Evolutionary conservation across 345 rosid genomes (phyloP).

Genomic region (Combretum micranthum): DNA sequence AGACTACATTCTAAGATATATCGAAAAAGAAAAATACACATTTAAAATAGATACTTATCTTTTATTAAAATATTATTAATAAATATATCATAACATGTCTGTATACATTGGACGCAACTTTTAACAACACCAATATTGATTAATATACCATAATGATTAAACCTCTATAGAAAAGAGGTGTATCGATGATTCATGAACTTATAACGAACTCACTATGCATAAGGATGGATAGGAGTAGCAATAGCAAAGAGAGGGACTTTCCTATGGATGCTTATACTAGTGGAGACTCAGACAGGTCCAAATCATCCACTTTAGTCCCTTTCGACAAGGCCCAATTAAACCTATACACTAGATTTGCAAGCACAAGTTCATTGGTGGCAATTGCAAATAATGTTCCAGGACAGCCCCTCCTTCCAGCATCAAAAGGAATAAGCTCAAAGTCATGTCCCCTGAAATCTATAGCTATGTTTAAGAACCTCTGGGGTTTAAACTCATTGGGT

Average conservation of each 20-base stretch:
- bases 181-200: no score
- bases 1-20: no score
- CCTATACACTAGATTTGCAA: conserved; percentile 23
- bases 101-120: no score
- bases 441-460: conserved; percentile 28
- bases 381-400: conserved; percentile 21
- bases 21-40: no score
- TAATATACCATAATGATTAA: no score
- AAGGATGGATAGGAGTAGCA: conserved; percentile 20
- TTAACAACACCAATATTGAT: no score
- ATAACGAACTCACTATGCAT: no score
- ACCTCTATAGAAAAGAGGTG: no score
- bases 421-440: conserved; percentile 32
- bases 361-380: conserved; percentile 7
- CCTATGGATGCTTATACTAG: conserved; percentile 20
- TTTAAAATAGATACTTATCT: no score
- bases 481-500: conserved; percentile 26
- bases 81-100: no score
- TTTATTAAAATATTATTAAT: no score
- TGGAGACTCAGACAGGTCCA: conserved; percentile 24
- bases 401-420: conserved; percentile 31
- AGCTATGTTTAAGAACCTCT: conserved; percentile 23
- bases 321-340: conserved; percentile 27
- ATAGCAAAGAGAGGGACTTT: conserved; percentile 20
- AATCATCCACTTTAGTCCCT: conserved; percentile 18